These are phyloP conservation scores for Monascus ruber DNA, from an alignment of 2,329 filamentous ascomycete genomes.

Conservation along the genomic window DNA sequence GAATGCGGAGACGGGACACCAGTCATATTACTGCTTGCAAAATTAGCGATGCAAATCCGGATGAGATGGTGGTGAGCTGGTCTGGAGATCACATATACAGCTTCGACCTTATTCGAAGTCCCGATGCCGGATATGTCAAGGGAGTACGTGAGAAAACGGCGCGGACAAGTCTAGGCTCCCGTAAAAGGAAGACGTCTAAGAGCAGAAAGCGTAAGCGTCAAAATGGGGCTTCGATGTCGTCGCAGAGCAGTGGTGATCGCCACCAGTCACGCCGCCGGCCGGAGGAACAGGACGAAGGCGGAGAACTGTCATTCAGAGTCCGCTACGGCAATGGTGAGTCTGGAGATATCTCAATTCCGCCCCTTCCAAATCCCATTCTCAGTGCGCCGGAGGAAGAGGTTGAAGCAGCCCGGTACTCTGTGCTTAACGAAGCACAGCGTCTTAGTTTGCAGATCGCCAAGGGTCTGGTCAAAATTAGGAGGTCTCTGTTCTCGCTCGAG, in stretches of 20 bases:
- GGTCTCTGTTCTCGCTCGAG: conserved; percentile 44
- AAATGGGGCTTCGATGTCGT: conserved; percentile 35
- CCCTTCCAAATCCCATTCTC: conserved; percentile 13
- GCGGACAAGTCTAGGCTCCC: conserved; percentile 14
- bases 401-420: conserved; percentile 32
- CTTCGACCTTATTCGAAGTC: conserved; percentile 51
- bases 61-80: conserved; percentile 59
- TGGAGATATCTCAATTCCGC: conserved; percentile 44
- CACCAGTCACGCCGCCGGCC: conserved; percentile 40
- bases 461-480: conserved; percentile 42
- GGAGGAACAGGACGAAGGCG: conserved; percentile 25
- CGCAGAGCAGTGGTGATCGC: conserved; percentile 31
- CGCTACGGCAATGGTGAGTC: conserved; percentile 50
- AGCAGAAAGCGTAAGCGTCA: conserved; percentile 48
- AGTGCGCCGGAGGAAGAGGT: conserved; percentile 22
- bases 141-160: conserved; percentile 14
- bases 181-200: conserved; percentile 22
- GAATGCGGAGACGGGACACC: conserved; percentile 36
- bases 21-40: conserved; percentile 61
- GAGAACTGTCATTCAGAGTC: conserved; percentile 43
- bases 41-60: conserved; percentile 57
- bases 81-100: conserved; percentile 56
- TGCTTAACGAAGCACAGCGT: conserved; percentile 42
- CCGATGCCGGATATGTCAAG: conserved; percentile 40
- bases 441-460: conserved; percentile 46